A percentile compares a stretch with the other conserved stretches of the same genome.
Evolutionary conservation across 2,329 filamentous ascomycete genomes (phyloP).

Genomic region (Pseudofabraea citricarpa): DNA sequence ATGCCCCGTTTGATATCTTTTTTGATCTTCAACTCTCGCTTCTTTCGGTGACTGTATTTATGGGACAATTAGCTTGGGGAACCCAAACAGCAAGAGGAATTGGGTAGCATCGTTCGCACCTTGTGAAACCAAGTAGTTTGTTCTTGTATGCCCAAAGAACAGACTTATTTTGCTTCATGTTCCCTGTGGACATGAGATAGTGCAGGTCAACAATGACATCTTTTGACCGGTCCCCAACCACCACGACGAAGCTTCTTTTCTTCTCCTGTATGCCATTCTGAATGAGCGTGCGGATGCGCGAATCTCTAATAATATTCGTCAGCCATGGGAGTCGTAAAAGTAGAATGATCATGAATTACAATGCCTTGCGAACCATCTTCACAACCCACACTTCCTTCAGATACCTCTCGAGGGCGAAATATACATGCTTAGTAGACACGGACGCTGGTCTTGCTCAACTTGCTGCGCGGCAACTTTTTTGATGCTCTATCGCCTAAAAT

Average conservation of each 20-base stretch:
- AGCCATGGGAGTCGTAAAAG: background rate
- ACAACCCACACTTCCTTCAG: background rate
- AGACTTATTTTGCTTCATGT: slow-evolving; percentile 92
- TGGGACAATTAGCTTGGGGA: no score
- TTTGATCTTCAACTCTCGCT: slow-evolving; percentile 97
- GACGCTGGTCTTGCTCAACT: background rate
- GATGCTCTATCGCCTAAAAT: background rate
- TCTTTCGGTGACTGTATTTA: slow-evolving; percentile 76
- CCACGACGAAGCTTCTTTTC: slow-evolving; percentile 96
- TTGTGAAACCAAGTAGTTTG: slow-evolving; percentile 89
- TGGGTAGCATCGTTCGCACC: slow-evolving; percentile 39
- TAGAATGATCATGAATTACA: slow-evolving; percentile 14
- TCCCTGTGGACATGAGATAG: slow-evolving; percentile 84
- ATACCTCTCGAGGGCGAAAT: slow-evolving; percentile 17
- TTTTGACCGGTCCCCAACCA: slow-evolving; percentile 90
- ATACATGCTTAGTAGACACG: slow-evolving; percentile 2
- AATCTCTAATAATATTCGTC: slow-evolving; percentile 54
- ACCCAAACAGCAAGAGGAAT: no score
- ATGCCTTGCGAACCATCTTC: slow-evolving; percentile 26
- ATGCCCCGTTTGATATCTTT: slow-evolving; percentile 95
- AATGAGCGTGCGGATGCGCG: slow-evolving; percentile 85
- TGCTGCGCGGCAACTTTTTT: slow-evolving; percentile 5
- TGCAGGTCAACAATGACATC: slow-evolving; percentile 95
- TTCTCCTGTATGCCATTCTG: slow-evolving; percentile 90
- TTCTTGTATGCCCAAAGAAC: slow-evolving; percentile 99